Conservation (phyloP, 2,329 filamentous ascomycete species). For the Aureobasidium lini region DNA sequence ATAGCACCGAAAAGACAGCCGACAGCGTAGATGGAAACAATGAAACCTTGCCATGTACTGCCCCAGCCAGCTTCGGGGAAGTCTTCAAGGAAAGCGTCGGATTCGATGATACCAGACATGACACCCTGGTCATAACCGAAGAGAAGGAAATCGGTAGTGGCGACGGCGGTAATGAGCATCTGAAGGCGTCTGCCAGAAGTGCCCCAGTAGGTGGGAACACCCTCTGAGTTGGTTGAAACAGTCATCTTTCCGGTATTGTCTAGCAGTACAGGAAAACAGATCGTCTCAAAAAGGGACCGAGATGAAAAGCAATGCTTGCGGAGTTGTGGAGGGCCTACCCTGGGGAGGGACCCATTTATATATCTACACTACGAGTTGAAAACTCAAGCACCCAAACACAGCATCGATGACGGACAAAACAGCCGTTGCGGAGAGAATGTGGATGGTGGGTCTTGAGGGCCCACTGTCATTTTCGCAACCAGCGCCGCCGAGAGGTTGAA, state of each 20-base stretch:
- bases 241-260: conserved; percentile 10
- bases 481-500: conserved; percentile 8
- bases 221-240: conserved; percentile 15
- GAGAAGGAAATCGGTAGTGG: conserved; percentile 54
- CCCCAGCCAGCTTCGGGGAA: conserved; percentile 35
- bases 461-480: conserved; percentile 6
- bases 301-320: conserved; percentile 1
- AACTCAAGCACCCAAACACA: conserved; percentile 2
- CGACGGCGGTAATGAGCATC: conserved; percentile 52
- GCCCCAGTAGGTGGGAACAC: conserved; percentile 47
- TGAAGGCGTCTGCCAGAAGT: conserved; percentile 52
- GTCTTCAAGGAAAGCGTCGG: conserved; percentile 26
- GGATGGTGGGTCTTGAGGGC: conserved; percentile 3
- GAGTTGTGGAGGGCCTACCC: conserved; percentile 5
- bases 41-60: conserved; percentile 43
- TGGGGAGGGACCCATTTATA: conserved; percentile 7
- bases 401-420: conserved; percentile 10
- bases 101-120: conserved; percentile 36
- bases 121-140: conserved; percentile 23
- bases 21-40: conserved; percentile 47
- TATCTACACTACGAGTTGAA: conserved; percentile 1
- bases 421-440: conserved; percentile 12
- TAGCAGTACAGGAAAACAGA: conserved; percentile 9
- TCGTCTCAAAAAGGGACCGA: neutral
- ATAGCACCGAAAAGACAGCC: conserved; percentile 40